Base-by-base conservation (phyloP, 805 yeast genomes). In the Yamadazyma akitaensis region DNA sequence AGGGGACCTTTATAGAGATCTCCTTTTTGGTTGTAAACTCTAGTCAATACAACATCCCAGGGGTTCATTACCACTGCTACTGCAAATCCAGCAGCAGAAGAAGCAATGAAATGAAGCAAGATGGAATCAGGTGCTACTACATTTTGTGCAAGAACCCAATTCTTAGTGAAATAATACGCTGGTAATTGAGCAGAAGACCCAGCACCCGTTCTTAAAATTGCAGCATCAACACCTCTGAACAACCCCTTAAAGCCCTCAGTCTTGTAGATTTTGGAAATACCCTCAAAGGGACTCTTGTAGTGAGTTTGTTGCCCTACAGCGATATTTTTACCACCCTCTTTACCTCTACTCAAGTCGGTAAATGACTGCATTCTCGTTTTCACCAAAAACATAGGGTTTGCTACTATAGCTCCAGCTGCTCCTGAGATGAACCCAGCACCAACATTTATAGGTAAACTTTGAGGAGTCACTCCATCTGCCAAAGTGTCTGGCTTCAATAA, bases 341-440 rank as follows among this genome's bases (percentile, higher is more conserved):
- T 21, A 16, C 25, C 18, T 1, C 51, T 49, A 9, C 50, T 39
- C 14, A 44, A 47, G 49, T 84, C 70, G 2, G 96, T 85, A 65
- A 81, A 94, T 2, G 97, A 86, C 71, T 94, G 99, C 96, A 94
- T 88, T 73, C 99, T 79, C 1, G 97, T 95, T 70, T 94, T 94
- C 55, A 94, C 82, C 55, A 94, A 77, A 63, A 88, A 94, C 61
- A 94, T 79, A 10, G 99, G 99, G 2, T 96, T 88, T 4, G 97
- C 96, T 33, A 87, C 57, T 25, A 85, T 68, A 14, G 97, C 97
- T 48, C 98, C 99, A 37, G 89, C 82, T 18, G 85, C 78, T 47
- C 99, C 99, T 2, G 96, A 84, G 2, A 79, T 54, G 7, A 88
- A 87, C 53, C 98, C 99, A 0, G 96, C 77, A 30, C 74, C 60